phyloP scores from a whole-genome alignment of 495 filamentous ascomycete genomes.

The Aspergillus bertholletiae region DNA sequence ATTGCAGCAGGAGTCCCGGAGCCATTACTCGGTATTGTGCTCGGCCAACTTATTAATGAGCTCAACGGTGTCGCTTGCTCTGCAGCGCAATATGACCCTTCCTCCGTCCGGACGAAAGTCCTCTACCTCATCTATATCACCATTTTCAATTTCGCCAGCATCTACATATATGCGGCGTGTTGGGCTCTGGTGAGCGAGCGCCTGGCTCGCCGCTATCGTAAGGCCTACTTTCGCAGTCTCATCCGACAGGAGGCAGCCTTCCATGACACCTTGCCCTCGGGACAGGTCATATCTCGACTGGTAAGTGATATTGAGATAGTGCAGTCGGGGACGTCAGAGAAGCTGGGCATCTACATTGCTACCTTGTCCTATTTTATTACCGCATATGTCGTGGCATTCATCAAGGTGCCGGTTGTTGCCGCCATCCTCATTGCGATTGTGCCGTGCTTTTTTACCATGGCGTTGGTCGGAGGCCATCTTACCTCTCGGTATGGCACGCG shows the following conservation, averaged over 20 bases:
- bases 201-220: slow-evolving; percentile 57
- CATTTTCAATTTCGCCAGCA: slow-evolving; percentile 56
- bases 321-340: slow-evolving; percentile 60
- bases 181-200: slow-evolving; percentile 61
- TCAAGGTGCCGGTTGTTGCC: slow-evolving; percentile 46
- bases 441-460: slow-evolving; percentile 63
- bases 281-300: slow-evolving; percentile 56
- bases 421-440: slow-evolving; percentile 51
- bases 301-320: slow-evolving; percentile 56
- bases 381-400: slow-evolving; percentile 59
- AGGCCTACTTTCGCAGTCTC: slow-evolving; percentile 52
- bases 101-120: no score
- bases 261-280: slow-evolving; percentile 50
- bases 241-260: slow-evolving; percentile 57
- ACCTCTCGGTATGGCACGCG: slow-evolving; percentile 52
- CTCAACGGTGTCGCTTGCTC: slow-evolving; percentile 31
- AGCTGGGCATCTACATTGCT: slow-evolving; percentile 58
- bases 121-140: slow-evolving; percentile 59
- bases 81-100: slow-evolving; percentile 18
- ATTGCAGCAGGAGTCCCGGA: slow-evolving; percentile 63
- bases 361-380: slow-evolving; percentile 58
- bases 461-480: slow-evolving; percentile 53
- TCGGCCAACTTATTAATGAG: slow-evolving; percentile 62
- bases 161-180: slow-evolving; percentile 50
- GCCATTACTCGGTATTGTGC: slow-evolving; percentile 64